Evolutionary conservation across 345 rosid species (phyloP).

Genomic region (Salix purpurea): DNA sequence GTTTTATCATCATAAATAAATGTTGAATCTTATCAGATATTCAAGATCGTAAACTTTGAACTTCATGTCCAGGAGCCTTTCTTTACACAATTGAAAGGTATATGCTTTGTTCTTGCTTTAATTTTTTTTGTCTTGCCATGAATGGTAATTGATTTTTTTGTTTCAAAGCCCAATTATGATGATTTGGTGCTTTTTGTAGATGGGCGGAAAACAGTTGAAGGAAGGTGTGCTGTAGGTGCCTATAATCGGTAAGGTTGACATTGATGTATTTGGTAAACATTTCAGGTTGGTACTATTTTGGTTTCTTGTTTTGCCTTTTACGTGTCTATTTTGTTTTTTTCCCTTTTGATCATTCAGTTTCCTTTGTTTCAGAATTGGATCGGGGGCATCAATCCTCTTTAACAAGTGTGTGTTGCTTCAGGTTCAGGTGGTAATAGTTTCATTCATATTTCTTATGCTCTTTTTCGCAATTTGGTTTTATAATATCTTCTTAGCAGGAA

Average conservation of each 20-base stretch:
- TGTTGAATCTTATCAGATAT: slow-evolving; percentile 21
- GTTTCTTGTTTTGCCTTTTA: not conserved
- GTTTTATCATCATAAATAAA: not conserved
- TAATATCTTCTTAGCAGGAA: slow-evolving; percentile 34
- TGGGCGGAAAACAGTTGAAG: slow-evolving; percentile 44
- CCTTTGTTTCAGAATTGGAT: slow-evolving; percentile 36
- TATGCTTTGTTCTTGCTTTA: not conserved
- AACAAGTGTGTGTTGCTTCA: slow-evolving; percentile 62
- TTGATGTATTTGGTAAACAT: no score
- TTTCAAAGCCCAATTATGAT: not conserved
- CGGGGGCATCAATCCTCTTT: slow-evolving; percentile 52
- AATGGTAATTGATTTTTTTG: not conserved
- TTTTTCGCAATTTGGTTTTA: not conserved
- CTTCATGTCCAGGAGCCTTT: slow-evolving; percentile 49
- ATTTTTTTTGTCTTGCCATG: not conserved
- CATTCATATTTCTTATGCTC: not conserved
- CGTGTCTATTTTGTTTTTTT: not conserved
- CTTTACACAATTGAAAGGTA: slow-evolving; percentile 46
- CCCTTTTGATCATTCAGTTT: slow-evolving; percentile 4
- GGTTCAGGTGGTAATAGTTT: slow-evolving; percentile 54
- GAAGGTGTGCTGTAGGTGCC: slow-evolving; percentile 37
- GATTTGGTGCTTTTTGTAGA: slow-evolving; percentile 22
- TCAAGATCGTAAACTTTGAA: slow-evolving; percentile 32
- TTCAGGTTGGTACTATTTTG: not conserved
- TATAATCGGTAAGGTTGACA: slow-evolving; percentile 32